These are phyloP conservation scores for Candida buenavistaensis DNA, from an alignment of 1,139 yeast species.

Conservation along the genomic window DNA sequence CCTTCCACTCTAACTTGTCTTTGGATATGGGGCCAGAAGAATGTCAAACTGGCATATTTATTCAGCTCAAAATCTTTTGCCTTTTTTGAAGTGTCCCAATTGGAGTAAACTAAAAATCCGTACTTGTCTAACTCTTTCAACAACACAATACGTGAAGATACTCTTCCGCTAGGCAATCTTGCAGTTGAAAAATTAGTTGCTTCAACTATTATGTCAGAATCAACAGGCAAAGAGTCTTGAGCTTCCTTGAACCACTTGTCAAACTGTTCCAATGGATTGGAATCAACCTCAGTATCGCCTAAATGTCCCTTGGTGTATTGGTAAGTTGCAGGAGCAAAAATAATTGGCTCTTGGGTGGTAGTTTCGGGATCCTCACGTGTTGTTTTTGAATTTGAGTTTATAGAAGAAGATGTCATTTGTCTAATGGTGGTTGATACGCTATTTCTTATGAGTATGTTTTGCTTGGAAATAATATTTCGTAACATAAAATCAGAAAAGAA, in stretches of 20 bases:
- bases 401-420: constrained; percentile 5
- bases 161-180: constrained; percentile 81
- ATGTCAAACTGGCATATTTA: constrained; percentile 80
- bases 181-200: constrained; percentile 83
- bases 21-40: constrained; percentile 89
- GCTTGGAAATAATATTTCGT: constrained; percentile 5
- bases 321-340: constrained; percentile 83
- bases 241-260: constrained; percentile 86
- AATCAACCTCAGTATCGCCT: constrained; percentile 50
- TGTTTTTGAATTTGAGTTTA: neutral
- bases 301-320: constrained; percentile 77
- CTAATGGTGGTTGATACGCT: constrained; percentile 6
- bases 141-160: constrained; percentile 78
- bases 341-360: constrained; percentile 27
- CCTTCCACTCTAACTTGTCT: constrained; percentile 96
- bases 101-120: constrained; percentile 89
- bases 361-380: constrained; percentile 15
- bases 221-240: constrained; percentile 39
- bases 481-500: constrained; percentile 7
- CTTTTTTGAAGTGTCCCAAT: constrained; percentile 88
- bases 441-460: constrained; percentile 2
- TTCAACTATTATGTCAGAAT: constrained; percentile 63
- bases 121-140: constrained; percentile 83
- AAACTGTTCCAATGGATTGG: constrained; percentile 76
- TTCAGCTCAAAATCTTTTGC: constrained; percentile 68